Percentiles rank a stretch among this genome's conserved stretches.
Evolutionary conservation across 129 eudicot species (phyloP).

Genomic region (Ambrosia trifida): DNA sequence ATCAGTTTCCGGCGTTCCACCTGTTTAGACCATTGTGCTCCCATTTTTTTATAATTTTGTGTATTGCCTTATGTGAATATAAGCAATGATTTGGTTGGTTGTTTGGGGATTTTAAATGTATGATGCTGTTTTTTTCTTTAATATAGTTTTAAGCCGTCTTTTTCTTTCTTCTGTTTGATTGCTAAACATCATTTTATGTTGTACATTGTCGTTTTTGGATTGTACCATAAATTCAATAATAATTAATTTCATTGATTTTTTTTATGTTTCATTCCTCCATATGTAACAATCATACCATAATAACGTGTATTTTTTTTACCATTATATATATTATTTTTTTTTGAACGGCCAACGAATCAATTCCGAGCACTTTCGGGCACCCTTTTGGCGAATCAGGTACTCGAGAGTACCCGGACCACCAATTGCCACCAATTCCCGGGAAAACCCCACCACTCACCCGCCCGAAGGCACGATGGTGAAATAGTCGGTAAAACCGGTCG

Average conservation of each 20-base stretch:
- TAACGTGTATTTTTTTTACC: too few relatives aligned
- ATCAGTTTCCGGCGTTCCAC: conserved; percentile 57
- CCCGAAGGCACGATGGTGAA: too few relatives aligned
- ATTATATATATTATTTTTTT: too few relatives aligned
- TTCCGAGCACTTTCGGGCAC: too few relatives aligned
- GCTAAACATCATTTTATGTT: conserved; percentile 20
- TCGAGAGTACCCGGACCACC: too few relatives aligned
- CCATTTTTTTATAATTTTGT: conserved; percentile 42
- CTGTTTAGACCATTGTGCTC: conserved; percentile 69
- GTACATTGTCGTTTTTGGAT: conserved; percentile 4
- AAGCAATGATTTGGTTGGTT: conserved; percentile 21
- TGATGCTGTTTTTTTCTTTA: conserved; percentile 13
- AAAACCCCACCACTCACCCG: too few relatives aligned
- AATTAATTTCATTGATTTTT: neutral
- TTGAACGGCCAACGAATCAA: too few relatives aligned
- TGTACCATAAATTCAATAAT: conserved; percentile 12
- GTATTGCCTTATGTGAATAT: neutral
- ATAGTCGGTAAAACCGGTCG: too few relatives aligned
- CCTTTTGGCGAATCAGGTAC: too few relatives aligned
- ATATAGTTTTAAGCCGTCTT: conserved; percentile 21
- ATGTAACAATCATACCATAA: too few relatives aligned
- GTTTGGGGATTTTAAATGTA: conserved; percentile 20
- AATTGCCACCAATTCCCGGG: too few relatives aligned
- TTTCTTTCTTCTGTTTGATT: conserved; percentile 30
- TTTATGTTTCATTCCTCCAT: neutral